Percentiles rank a stretch among this genome's conserved stretches.
Evolutionary conservation across 768 basidiomycete genomes (phyloP).

Genomic region (Rhizopogon rudus): DNA sequence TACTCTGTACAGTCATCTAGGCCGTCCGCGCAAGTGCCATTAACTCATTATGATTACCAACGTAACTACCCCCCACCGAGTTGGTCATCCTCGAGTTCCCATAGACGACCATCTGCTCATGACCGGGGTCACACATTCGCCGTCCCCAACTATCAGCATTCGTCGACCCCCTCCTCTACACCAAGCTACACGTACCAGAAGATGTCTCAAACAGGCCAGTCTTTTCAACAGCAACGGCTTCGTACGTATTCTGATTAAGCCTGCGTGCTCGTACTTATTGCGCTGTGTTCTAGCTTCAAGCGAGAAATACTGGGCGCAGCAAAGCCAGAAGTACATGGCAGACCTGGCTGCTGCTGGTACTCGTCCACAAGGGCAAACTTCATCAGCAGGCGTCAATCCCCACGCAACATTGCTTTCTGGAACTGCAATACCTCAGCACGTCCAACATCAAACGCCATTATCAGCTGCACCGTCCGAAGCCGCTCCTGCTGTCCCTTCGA

Average conservation of each 20-base stretch:
- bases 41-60: neutral
- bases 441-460: neutral
- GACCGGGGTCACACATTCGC: neutral
- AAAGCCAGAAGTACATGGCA: neutral
- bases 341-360: neutral
- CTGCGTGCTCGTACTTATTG: neutral
- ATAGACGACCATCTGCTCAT: neutral
- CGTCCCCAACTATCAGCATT: neutral
- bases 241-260: neutral
- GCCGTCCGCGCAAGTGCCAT: neutral
- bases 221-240: neutral
- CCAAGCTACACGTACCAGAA: neutral
- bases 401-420: neutral
- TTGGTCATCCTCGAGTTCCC: neutral
- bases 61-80: neutral
- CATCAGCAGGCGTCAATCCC: neutral
- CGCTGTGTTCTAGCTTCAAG: neutral
- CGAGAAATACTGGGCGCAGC: neutral
- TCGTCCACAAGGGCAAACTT: neutral
- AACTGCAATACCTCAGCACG: neutral
- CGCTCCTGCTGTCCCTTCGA: neutral
- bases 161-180: neutral
- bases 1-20: slow-evolving; percentile 1
- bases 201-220: too few relatives aligned
- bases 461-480: neutral